These are phyloP conservation scores for Thecaphora frezii DNA, from an alignment of 1,284 basidiomycete species.

Conservation along the genomic window DNA sequence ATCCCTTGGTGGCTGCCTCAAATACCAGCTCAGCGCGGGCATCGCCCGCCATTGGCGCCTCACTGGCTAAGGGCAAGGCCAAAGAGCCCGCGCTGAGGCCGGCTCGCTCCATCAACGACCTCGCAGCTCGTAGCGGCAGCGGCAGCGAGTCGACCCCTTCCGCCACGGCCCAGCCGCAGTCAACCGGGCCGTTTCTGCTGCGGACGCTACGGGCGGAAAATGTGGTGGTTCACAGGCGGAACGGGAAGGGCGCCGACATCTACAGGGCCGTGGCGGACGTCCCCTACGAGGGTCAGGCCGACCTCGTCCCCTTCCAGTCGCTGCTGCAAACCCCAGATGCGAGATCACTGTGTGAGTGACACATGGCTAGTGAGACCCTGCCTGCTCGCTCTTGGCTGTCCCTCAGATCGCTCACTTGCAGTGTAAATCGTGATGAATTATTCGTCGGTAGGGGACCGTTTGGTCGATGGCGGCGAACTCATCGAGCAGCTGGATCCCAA, in stretches of 20 bases:
- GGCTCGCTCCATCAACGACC: conserved; percentile 22
- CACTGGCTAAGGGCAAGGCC: conserved; percentile 6
- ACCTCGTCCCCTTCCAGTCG: conserved; percentile 78
- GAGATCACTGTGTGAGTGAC: conserved; percentile 69
- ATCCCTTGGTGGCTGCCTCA: conserved; percentile 13
- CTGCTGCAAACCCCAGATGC: conserved; percentile 82
- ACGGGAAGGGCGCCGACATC: conserved; percentile 69
- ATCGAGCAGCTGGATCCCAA: conserved; percentile 83
- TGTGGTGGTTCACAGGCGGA: conserved; percentile 61
- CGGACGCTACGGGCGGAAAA: conserved; percentile 54
- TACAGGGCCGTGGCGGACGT: conserved; percentile 82
- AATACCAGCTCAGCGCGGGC: conserved; percentile 13
- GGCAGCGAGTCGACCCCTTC: conserved; percentile 5
- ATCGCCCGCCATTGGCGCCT: conserved; percentile 5
- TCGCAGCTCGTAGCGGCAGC: conserved; percentile 1
- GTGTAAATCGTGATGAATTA: too few relatives aligned
- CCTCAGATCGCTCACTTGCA: neutral
- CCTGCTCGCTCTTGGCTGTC: neutral
- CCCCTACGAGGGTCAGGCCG: conserved; percentile 66
- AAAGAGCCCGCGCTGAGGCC: conserved; percentile 25
- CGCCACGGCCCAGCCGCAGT: neutral
- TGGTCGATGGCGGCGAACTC: conserved; percentile 80
- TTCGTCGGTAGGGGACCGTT: conserved; percentile 74
- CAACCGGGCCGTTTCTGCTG: conserved; percentile 14
- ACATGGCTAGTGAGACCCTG: conserved; percentile 1